Evolutionary conservation across 768 basidiomycete genomes (phyloP), one percentile per base, ranked within the genome.

Genomic region (Tylopilus intermedius): DNA sequence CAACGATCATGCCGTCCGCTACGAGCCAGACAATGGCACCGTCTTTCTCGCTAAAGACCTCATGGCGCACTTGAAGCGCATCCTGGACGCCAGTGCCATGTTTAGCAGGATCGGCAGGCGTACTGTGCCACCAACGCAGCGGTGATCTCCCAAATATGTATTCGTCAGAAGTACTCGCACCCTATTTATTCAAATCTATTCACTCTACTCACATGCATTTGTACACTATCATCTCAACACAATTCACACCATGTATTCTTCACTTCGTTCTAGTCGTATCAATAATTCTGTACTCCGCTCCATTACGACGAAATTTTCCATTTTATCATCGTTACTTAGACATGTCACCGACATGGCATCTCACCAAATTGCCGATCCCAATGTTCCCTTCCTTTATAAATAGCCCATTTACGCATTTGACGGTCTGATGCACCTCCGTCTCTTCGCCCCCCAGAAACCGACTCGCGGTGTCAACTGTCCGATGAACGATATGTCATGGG

Each of bases 11-110:
- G 67, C 74, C 41, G 70, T 77, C 37, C 74, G 72, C 10, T 83
- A 83, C 51, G 82, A 84, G 51, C 76, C 79, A 55, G 82, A 82
- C 49, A 80, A 67, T 44, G 82, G 75, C 50, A 79, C 77, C 4
- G 81, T 83, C 11, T 83, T 82, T 56, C 70, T 84, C 22, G 79
- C 82, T 8, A 77, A 74, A 50, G 73, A 80, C 32, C 63, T 65
- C 26, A 60, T 71, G 61, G 50, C 48, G 6, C 66, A 57, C 47
- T 38, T 69, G 2, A 66, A 59, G 38, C 58, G 64, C 26, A 66
- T 69, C 14, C 29, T 71, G 50, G 60, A 72, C 37, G 57, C 68
- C 37, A 39, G 58, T 21, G 53, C 59, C 37, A 54, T 57, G 55
- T 15, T 58, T 10, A 56, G 56, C 39, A 51, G 50, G 44, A 33